Base-by-base conservation (phyloP, 306 rosid genomes). In the Glycine tomentella region DNA sequence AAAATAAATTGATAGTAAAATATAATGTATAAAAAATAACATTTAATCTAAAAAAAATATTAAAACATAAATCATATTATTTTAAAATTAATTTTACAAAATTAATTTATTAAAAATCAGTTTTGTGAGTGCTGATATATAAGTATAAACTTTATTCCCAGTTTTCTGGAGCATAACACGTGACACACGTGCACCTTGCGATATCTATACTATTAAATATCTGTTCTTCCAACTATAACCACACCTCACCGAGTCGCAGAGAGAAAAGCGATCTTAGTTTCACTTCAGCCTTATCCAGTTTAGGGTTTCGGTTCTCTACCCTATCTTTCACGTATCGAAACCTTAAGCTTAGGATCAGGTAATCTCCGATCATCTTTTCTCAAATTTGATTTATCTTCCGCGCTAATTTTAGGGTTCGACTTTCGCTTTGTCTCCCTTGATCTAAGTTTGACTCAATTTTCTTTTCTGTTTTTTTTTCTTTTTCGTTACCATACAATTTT, bases 321-420 rank as follows among this genome's bases (percentile, higher is more conserved):
- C 58, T 13, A 17, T n/a, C 15, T 34, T 10, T 48, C 34, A 5
- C 44, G 38, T 34, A 31, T 68, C 66, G 76, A 75, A 34, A 56
- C 87, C 88, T 87, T 82, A 78, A 86, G 36, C 46, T 72, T 84
- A 77, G 72, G 90, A 87, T 91, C 88, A 82, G 95, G 94, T 91
- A 74, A 52, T 8, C 1, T 16, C 17, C 6, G 4, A 38, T 75
- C 1, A 25, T 74, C 16, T 1, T 13, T 20, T 59, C 40, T 4
- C 0, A 13, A 16, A 20, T 51, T 34, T 2, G 0, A 14, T 17
- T 9, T 59, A 2, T 71, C 13, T 3, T 36, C 17, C 12, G 3
- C 12, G 6, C 56, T 50, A 44, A 72, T 51, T 80, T 63, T 63
- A 51, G 84, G 79, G 52, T 62, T 80, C 17, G 2, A 6, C 33